phyloP scores from a whole-genome alignment of 345 rosid species.

The Passiflora organensis region DNA sequence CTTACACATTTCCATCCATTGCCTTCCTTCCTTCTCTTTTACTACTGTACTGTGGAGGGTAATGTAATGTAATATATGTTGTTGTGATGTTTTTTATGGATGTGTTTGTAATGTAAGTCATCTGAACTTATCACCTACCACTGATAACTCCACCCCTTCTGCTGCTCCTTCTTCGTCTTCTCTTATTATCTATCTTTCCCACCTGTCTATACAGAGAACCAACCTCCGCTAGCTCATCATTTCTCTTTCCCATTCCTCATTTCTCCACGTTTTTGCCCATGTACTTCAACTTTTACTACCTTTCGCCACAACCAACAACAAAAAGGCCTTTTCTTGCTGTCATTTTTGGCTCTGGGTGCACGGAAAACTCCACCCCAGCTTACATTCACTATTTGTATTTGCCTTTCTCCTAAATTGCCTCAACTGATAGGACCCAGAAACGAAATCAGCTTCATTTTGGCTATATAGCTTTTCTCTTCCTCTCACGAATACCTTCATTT shows the following conservation, averaged over 20 bases:
- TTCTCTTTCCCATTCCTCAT: constrained; percentile 13
- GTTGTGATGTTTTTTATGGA: background rate
- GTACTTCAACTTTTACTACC: background rate
- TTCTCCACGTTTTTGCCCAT: constrained; percentile 3
- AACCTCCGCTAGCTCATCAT: constrained; percentile 1
- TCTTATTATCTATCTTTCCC: no score
- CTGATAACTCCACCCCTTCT: constrained; percentile 76
- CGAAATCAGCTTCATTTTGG: constrained; percentile 28
- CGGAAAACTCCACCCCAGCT: constrained; percentile 63
- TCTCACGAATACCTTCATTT: constrained; percentile 29
- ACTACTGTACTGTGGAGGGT: constrained; percentile 4
- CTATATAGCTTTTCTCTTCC: constrained; percentile 24
- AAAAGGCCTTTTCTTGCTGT: constrained; percentile 19
- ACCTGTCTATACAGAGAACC: background rate
- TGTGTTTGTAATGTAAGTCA: constrained; percentile 7
- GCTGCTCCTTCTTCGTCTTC: constrained; percentile 11
- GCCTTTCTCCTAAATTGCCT: background rate
- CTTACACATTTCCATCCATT: constrained; percentile 11
- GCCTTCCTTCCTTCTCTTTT: constrained; percentile 11
- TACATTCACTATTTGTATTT: constrained; percentile 44
- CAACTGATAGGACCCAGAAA: constrained; percentile 17
- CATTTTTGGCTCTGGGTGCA: constrained; percentile 37
- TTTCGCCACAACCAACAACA: constrained; percentile 2
- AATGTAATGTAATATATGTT: background rate
- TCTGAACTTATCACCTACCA: constrained; percentile 61